Evolutionary conservation across 2,329 filamentous ascomycete genomes (phyloP).

Genomic region (Fusarium tupiense): DNA sequence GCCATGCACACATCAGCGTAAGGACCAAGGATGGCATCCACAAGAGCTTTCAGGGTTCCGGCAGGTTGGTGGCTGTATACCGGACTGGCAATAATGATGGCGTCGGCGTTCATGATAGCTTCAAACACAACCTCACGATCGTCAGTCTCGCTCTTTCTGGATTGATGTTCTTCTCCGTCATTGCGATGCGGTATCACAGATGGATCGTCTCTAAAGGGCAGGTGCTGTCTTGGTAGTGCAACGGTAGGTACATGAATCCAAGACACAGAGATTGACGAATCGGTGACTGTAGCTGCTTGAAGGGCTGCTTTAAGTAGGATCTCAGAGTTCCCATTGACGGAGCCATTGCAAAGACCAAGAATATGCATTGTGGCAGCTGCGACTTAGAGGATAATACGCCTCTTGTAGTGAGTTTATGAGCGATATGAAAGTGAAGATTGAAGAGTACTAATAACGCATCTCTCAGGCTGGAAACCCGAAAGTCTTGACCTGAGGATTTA

Average conservation of each 20-base stretch:
- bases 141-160: not conserved
- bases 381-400: accelerated
- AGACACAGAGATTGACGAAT: not conserved
- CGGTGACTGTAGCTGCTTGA: not conserved
- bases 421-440: not conserved
- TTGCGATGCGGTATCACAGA: not conserved
- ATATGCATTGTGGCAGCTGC: not conserved
- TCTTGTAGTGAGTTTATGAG: not conserved
- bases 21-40: accelerated
- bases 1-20: not conserved
- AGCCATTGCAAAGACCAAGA: not conserved
- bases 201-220: not conserved
- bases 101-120: not conserved
- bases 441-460: no score
- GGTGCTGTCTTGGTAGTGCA: not conserved
- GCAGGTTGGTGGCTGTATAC: not conserved
- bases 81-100: not conserved
- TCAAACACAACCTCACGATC: not conserved
- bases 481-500: no score
- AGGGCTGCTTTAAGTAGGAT: not conserved
- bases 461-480: no score
- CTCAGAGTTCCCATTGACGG: not conserved
- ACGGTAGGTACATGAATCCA: not conserved
- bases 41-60: not conserved
- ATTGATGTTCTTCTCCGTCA: accelerated